Percentiles rank a stretch among this genome's conserved stretches.
phyloP scores from a whole-genome alignment of 2,329 filamentous ascomycete genomes.

The Colletotrichum lindemuthianum region DNA sequence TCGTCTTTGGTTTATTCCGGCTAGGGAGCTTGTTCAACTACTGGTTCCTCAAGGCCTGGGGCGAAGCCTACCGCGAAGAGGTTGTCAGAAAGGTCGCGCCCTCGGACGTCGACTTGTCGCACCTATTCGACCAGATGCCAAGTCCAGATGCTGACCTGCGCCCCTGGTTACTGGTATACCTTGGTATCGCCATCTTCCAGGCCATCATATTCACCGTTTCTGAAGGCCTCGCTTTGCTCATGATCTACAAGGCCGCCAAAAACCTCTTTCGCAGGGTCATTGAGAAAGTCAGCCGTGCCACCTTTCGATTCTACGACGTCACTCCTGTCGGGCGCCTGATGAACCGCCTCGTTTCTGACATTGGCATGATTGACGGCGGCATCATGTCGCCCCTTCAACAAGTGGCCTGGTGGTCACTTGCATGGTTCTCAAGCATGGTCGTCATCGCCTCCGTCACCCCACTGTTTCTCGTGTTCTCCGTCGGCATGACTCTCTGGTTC shows the following conservation, averaged over 20 bases:
- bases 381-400: conserved; percentile 78
- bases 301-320: conserved; percentile 90
- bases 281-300: conserved; percentile 78
- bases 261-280: conserved; percentile 79
- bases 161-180: conserved; percentile 80
- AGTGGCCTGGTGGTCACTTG: conserved; percentile 76
- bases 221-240: conserved; percentile 76
- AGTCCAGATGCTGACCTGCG: conserved; percentile 72
- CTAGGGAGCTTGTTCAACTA: conserved; percentile 72
- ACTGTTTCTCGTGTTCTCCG: conserved; percentile 76
- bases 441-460: conserved; percentile 86
- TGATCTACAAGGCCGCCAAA: conserved; percentile 82
- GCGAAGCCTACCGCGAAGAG: conserved; percentile 70
- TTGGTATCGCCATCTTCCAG: conserved; percentile 70
- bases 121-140: conserved; percentile 65
- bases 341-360: conserved; percentile 91
- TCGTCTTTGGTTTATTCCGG: conserved; percentile 72
- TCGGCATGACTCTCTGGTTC: conserved; percentile 74
- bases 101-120: conserved; percentile 38
- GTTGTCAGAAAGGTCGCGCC: not conserved
- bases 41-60: conserved; percentile 90
- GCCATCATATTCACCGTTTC: conserved; percentile 69
- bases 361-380: conserved; percentile 89
- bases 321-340: conserved; percentile 90
- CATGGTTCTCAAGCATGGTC: conserved; percentile 76